Evolutionary conservation across 345 rosid genomes (phyloP).

Genomic region (Cochlearia excelsa): DNA sequence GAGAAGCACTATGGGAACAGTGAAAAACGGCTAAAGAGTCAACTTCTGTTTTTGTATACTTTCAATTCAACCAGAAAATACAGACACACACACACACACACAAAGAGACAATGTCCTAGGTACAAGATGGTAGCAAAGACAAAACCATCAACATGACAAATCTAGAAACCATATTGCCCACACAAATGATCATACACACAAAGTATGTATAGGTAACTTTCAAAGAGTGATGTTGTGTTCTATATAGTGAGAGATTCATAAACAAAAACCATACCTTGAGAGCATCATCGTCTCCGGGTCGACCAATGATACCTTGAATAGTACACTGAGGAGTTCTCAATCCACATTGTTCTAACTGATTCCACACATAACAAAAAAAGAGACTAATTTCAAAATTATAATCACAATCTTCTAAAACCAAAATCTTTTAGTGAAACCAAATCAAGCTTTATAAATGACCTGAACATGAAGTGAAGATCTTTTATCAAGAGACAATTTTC

Average conservation of each 20-base stretch:
- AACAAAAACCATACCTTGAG: constrained; percentile 46
- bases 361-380: constrained; percentile 8
- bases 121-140: background rate
- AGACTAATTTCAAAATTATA: background rate
- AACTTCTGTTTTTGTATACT: too few species aligned
- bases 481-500: constrained; percentile 44
- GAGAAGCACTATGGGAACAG: background rate
- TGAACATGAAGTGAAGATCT: constrained; percentile 90
- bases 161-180: constrained; percentile 1
- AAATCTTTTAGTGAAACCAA: background rate
- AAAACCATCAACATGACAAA: background rate
- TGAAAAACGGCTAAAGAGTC: background rate
- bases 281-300: constrained; percentile 48
- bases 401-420: background rate
- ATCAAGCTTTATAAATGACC: constrained; percentile 31
- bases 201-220: background rate
- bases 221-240: too few species aligned
- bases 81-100: too few species aligned
- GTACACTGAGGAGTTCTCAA: constrained; percentile 88
- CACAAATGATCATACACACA: background rate
- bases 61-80: too few species aligned
- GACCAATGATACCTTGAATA: constrained; percentile 68
- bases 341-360: constrained; percentile 80
- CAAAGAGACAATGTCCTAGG: too few species aligned
- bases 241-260: background rate